Evolutionary conservation across 202 grass and related monocot species (phyloP).

Genomic region (Setaria viridis): DNA sequence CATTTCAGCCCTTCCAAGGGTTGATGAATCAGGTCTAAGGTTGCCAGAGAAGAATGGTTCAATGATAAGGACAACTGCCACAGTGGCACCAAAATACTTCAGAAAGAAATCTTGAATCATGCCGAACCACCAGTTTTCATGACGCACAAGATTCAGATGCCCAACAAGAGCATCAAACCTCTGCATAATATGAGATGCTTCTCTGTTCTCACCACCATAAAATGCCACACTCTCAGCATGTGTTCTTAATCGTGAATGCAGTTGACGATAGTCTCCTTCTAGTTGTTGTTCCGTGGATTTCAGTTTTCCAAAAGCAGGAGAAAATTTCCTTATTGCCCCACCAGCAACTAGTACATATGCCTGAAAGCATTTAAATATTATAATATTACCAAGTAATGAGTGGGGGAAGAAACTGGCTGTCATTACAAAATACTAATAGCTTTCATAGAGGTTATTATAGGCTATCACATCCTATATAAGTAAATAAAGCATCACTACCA

Average conservation of each 20-base stretch:
- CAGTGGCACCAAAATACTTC: constrained; percentile 97
- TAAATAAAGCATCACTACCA: constrained; percentile 29
- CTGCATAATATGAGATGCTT: constrained; percentile 87
- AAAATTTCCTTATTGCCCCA: constrained; percentile 87
- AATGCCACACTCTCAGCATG: constrained; percentile 99
- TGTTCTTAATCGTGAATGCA: constrained; percentile 93
- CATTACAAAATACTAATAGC: constrained; percentile 26
- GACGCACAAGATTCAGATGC: constrained; percentile 84
- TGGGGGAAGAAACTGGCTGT: not conserved
- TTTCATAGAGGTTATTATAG: constrained; percentile 10
- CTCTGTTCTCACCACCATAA: constrained; percentile 95
- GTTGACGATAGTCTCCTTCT: constrained; percentile 94
- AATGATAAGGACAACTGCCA: constrained; percentile 95
- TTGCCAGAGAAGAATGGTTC: constrained; percentile 98
- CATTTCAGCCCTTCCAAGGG: constrained; percentile 97
- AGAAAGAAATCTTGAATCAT: constrained; percentile 99
- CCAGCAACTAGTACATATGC: constrained; percentile 95
- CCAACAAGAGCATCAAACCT: constrained; percentile 77
- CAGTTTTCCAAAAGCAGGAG: constrained; percentile 94
- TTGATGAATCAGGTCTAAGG: constrained; percentile 94
- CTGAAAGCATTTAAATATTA: constrained; percentile 61
- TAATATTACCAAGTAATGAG: not conserved
- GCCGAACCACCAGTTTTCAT: constrained; percentile 99
- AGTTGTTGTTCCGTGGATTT: constrained; percentile 95
- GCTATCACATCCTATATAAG: constrained; percentile 13